Evolutionary conservation across 495 filamentous ascomycete species (phyloP), one percentile per base, ranked within the genome.

Genomic region (Thermothielavioides terrestris): DNA sequence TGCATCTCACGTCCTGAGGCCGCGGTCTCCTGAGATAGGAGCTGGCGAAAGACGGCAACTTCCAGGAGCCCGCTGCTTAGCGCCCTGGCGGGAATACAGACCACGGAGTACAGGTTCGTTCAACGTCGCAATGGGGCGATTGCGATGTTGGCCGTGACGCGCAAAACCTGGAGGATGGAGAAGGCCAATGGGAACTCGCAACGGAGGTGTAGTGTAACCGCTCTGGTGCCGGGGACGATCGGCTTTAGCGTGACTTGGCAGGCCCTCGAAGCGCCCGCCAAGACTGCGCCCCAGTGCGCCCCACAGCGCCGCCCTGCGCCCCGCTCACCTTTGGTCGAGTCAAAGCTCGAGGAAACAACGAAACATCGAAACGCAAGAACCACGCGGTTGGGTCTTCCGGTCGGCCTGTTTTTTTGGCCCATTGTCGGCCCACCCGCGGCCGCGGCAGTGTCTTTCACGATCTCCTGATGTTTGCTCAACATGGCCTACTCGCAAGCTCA

Each of bases 231-330:
- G 25, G 11, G 11, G 21, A 14, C 2, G 12, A 38, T 37, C 27
- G 2, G 32, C 45, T 11, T 38, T 49, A 54, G 46, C 41, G 23
- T 23, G n/a, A 23, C 46, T 51, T 40, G 41, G 51, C 34, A 42
- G 43, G 36, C 32, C 36, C 35, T 55, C 42, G 46, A 60, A 60
- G 53, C 57, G 54, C 54, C 57, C 42, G 55, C 54, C 50, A 50
- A 49, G 52, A 15, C n/a, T n/a, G n/a, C n/a, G n/a, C n/a, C n/a
- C n/a, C n/a, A n/a, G n/a, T n/a, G n/a, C n/a, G n/a, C n/a, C n/a
- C n/a, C n/a, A n/a, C n/a, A n/a, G n/a, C n/a, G n/a, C n/a, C n/a
- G n/a, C n/a, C 43, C 10, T 26, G 27, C 22, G 42, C 36, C 46
- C 30, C 42, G 25, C 30, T 9, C 34, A 20, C 14, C 25, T 12